Conservation (phyloP, 2,329 filamentous ascomycete genomes). For the Aspergillus flavus region DNA sequence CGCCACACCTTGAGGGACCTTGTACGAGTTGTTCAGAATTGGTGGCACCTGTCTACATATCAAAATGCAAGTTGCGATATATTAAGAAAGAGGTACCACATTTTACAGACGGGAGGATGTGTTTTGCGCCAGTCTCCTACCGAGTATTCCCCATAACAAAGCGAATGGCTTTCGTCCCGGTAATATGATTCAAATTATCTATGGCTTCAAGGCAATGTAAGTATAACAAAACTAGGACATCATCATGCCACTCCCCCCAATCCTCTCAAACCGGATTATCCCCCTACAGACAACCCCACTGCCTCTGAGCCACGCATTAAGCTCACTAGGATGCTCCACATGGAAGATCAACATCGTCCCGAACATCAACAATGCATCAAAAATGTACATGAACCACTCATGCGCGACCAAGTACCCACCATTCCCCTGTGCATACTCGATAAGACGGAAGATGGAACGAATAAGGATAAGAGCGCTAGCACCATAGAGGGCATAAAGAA, state of each 20-base stretch:
- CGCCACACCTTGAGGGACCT: too few species aligned
- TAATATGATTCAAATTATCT: neutral
- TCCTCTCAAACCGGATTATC: neutral
- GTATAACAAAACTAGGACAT: neutral
- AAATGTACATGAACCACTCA: conserved; percentile 19
- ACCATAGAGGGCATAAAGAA: conserved; percentile 14
- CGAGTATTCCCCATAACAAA: rapidly evolving
- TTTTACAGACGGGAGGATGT: too few species aligned
- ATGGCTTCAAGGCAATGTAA: neutral
- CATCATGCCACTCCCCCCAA: neutral
- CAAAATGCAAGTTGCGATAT: too few species aligned
- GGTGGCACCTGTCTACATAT: too few species aligned
- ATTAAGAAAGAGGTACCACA: too few species aligned
- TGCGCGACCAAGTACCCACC: conserved; percentile 10
- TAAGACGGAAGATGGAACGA: conserved; percentile 15
- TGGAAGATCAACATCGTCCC: conserved; percentile 16
- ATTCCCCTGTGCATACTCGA: conserved; percentile 14
- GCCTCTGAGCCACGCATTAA: neutral
- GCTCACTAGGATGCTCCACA: conserved; percentile 9
- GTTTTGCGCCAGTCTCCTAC: too few species aligned
- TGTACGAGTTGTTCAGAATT: too few species aligned
- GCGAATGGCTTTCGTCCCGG: neutral
- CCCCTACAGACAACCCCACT: neutral
- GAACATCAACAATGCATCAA: conserved; percentile 21
- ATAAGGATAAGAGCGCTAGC: conserved; percentile 18